These are phyloP conservation scores for Peniophora sp. DNA, from an alignment of 1,284 basidiomycete genomes.

Conservation along the genomic window DNA sequence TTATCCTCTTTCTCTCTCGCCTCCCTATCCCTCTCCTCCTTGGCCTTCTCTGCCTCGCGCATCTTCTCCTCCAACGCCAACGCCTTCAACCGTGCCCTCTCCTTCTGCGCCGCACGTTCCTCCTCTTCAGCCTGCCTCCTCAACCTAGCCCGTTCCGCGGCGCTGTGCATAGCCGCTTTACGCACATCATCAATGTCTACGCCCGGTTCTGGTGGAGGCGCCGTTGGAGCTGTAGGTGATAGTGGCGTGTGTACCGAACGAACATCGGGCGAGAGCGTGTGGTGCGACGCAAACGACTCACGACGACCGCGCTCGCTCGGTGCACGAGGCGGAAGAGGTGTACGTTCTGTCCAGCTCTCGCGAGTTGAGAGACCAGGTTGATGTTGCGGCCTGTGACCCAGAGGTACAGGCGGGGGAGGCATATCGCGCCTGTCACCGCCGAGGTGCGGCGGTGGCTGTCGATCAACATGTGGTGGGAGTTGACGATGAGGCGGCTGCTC, in stretches of 20 bases:
- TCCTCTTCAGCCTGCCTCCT: slow-evolving; percentile 81
- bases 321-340: not conserved
- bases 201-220: slow-evolving; percentile 24
- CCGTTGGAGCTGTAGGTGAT: slow-evolving; percentile 23
- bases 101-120: slow-evolving; percentile 76
- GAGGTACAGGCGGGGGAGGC: not conserved
- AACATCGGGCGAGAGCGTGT: slow-evolving; percentile 6
- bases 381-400: not conserved
- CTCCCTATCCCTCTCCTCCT: not conserved
- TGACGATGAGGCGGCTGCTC: slow-evolving; percentile 7
- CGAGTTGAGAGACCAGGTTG: not conserved
- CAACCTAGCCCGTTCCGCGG: slow-evolving; percentile 80
- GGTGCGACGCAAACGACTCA: slow-evolving; percentile 8
- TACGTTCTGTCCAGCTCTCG: not conserved
- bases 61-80: slow-evolving; percentile 77
- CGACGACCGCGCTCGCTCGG: not conserved
- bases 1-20: slow-evolving; percentile 19
- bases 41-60: slow-evolving; percentile 24
- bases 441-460: not conserved
- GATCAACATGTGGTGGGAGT: slow-evolving; percentile 9
- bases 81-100: slow-evolving; percentile 81
- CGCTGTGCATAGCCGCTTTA: slow-evolving; percentile 83
- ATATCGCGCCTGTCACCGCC: not conserved
- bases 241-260: slow-evolving; percentile 14
- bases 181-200: slow-evolving; percentile 65